Evolutionary conservation across 176 grass and related monocot genomes (phyloP).

Genomic region (Oryza meyeriana): DNA sequence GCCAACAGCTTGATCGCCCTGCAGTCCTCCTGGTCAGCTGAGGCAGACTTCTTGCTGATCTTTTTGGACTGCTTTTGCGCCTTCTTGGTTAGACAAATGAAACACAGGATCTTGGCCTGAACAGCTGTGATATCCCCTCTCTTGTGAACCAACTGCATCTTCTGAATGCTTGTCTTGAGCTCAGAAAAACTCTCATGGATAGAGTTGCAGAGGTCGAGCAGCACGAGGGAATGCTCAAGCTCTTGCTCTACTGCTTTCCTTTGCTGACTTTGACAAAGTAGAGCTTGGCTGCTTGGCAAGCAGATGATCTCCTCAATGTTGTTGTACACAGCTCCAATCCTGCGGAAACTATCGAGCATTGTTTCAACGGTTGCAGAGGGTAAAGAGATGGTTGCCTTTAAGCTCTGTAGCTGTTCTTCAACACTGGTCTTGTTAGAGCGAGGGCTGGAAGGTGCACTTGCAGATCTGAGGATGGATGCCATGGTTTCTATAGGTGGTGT

Average conservation of each 20-base stretch:
- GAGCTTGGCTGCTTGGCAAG: slow-evolving; percentile 27
- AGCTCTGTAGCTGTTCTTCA: slow-evolving; percentile 20
- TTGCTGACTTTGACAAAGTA: slow-evolving; percentile 5
- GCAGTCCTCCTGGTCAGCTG: background rate
- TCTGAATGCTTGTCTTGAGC: slow-evolving; percentile 11
- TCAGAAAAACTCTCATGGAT: background rate
- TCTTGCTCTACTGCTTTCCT: slow-evolving; percentile 28
- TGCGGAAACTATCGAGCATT: background rate
- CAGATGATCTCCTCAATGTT: background rate
- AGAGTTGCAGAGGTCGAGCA: slow-evolving; percentile 24
- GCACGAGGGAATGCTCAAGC: slow-evolving; percentile 21
- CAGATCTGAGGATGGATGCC: slow-evolving; percentile 26
- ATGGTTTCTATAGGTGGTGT: background rate
- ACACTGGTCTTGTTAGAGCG: background rate
- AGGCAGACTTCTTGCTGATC: background rate
- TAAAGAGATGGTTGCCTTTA: background rate
- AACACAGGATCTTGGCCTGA: slow-evolving; percentile 2
- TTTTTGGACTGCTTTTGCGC: slow-evolving; percentile 31
- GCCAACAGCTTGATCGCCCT: background rate
- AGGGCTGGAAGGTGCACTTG: slow-evolving; percentile 22
- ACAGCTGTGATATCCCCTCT: background rate
- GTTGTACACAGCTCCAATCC: background rate
- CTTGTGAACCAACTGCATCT: background rate
- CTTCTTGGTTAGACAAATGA: slow-evolving; percentile 2
- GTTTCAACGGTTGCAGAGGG: background rate